Percentiles rank a stretch among this genome's conserved stretches.
These are phyloP conservation scores for Geotrichum ghanense DNA, from an alignment of 805 yeast species.

Conservation along the genomic window DNA sequence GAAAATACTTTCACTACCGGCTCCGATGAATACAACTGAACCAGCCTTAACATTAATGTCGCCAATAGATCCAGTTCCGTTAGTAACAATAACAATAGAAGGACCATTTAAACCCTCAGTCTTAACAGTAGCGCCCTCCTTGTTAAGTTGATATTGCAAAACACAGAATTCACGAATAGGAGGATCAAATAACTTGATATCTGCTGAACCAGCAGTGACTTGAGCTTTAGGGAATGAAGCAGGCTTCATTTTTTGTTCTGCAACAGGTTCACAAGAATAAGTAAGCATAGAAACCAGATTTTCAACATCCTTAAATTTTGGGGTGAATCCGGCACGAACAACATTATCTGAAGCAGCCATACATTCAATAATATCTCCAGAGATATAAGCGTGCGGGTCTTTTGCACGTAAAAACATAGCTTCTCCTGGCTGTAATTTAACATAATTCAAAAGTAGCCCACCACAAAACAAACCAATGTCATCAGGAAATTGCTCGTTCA, in stretches of 20 bases:
- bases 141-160: conserved; percentile 53
- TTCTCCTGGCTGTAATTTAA: conserved; percentile 72
- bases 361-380: conserved; percentile 97
- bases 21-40: background rate
- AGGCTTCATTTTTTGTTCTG: conserved; percentile 83
- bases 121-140: conserved; percentile 37
- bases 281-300: conserved; percentile 87
- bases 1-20: background rate
- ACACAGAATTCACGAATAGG: conserved; percentile 96
- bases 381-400: conserved; percentile 96
- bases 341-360: conserved; percentile 99
- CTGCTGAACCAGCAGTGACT: conserved; percentile 23
- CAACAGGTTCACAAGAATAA: conserved; percentile 78
- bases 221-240: conserved; percentile 33
- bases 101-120: conserved; percentile 71
- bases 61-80: conserved; percentile 52
- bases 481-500: conserved; percentile 80
- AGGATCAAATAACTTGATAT: conserved; percentile 59
- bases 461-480: conserved; percentile 97
- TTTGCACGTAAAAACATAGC: conserved; percentile 95
- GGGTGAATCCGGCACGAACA: conserved; percentile 98
- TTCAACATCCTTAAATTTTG: conserved; percentile 91
- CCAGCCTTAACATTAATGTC: background rate
- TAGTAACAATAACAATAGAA: conserved; percentile 71
- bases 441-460: conserved; percentile 83